A percentile compares a stretch with the other conserved stretches of the same genome.
Evolutionary conservation across 192 early-diverging fungal genomes (phyloP).

Genomic region (Dimargaris xerosporica): DNA sequence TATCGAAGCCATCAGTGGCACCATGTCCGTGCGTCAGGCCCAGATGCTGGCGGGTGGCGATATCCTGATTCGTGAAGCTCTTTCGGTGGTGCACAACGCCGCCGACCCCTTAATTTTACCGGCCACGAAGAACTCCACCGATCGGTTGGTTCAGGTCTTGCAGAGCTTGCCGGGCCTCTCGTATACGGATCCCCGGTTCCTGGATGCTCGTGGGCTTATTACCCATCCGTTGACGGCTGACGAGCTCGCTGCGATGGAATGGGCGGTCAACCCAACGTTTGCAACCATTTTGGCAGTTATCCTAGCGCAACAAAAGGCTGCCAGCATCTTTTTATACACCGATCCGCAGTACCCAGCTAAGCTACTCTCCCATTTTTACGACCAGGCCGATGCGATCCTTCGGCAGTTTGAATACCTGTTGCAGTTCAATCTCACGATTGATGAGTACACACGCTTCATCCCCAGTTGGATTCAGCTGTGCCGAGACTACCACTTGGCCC

Average conservation of each 20-base stretch:
- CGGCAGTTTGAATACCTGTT: slow-evolving; percentile 54
- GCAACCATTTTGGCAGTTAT: slow-evolving; percentile 31
- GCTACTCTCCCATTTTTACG: slow-evolving; percentile 38
- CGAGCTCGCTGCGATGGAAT: slow-evolving; percentile 43
- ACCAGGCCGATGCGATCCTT: slow-evolving; percentile 42
- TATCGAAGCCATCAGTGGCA: slow-evolving; percentile 27
- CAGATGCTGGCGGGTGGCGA: slow-evolving; percentile 6
- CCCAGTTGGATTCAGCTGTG: slow-evolving; percentile 33
- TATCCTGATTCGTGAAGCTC: slow-evolving; percentile 1
- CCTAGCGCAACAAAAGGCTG: slow-evolving; percentile 42
- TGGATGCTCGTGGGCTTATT: not conserved
- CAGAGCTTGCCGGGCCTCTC: not conserved
- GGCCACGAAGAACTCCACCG: not conserved
- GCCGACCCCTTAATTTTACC: not conserved
- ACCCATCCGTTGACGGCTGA: slow-evolving; percentile 35
- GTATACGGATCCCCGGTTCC: not conserved
- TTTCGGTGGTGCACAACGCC: not conserved
- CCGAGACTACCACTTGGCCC: slow-evolving; percentile 39
- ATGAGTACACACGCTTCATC: slow-evolving; percentile 27
- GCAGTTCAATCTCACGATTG: slow-evolving; percentile 27
- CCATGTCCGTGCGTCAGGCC: not conserved
- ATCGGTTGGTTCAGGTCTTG: not conserved
- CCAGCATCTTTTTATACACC: slow-evolving; percentile 26
- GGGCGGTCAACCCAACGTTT: not conserved
- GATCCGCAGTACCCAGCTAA: slow-evolving; percentile 21